These are phyloP conservation scores for Schizophyllum commune DNA, from an alignment of 1,284 basidiomycete species.

Conservation along the genomic window DNA sequence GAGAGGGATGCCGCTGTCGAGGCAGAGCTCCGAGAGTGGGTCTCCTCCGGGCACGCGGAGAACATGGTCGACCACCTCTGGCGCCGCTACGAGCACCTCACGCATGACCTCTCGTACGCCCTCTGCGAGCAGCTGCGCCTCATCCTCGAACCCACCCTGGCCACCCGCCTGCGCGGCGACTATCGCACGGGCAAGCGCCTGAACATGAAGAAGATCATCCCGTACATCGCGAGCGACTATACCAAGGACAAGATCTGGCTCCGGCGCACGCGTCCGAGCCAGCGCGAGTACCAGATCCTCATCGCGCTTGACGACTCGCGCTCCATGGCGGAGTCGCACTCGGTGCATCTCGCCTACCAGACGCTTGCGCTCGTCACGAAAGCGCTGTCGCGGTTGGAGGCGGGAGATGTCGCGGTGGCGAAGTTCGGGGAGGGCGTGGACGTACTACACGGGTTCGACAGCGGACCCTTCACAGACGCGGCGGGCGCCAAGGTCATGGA, in stretches of 20 bases:
- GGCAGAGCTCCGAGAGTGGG: constrained; percentile 56
- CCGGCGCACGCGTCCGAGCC: constrained; percentile 86
- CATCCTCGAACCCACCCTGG: constrained; percentile 91
- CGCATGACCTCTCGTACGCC: constrained; percentile 84
- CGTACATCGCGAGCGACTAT: constrained; percentile 98
- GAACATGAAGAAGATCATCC: constrained; percentile 99
- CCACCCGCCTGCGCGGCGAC: constrained; percentile 93
- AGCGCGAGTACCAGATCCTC: constrained; percentile 94
- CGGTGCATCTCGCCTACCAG: constrained; percentile 91
- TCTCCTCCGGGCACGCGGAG: constrained; percentile 48
- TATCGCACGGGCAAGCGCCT: constrained; percentile 97
- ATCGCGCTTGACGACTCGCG: constrained; percentile 94
- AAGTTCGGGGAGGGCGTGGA: constrained; percentile 89
- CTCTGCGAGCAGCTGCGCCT: constrained; percentile 96
- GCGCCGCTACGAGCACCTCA: constrained; percentile 86
- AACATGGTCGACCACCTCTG: constrained; percentile 72
- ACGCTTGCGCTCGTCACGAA: constrained; percentile 90
- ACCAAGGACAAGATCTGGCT: constrained; percentile 99
- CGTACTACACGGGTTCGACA: constrained; percentile 81
- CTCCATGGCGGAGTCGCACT: constrained; percentile 93
- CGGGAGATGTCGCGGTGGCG: constrained; percentile 89
- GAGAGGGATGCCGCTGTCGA: constrained; percentile 44
- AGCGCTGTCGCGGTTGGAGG: constrained; percentile 88
- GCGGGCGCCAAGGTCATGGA: constrained; percentile 77
- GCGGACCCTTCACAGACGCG: constrained; percentile 71